Evolutionary conservation across 495 filamentous ascomycete species (phyloP), one percentile per base, ranked within the genome.

Genomic region (Podospora fimiseda): DNA sequence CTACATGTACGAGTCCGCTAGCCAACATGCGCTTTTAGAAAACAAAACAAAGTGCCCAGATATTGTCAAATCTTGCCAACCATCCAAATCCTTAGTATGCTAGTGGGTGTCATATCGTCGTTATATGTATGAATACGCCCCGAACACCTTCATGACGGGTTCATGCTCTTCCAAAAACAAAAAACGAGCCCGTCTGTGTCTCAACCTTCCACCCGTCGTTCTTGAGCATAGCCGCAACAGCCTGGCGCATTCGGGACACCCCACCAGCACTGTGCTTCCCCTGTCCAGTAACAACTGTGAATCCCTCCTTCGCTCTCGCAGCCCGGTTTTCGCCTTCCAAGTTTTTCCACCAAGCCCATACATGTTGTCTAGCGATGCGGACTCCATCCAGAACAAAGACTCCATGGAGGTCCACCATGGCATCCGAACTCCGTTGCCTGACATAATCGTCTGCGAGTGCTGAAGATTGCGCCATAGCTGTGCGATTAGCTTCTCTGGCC

Each of bases 161-260:
- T 61, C 56, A 60, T 22, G 23, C 52, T 51, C 74, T 72, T 1
- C 88, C 89, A 11, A 69, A 76, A 8, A 96, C 79, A 38, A 80
- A 62, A 42, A 90, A 73, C 27, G 76, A 71, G 0, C 90, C 91
- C 9, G 79, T 76, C 24, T 78, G 70, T 24, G 86, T 73, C 66
- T 89, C 79, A 24, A 94, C 74, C 55, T 80, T 86, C 93, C 93
- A 98, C 0, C 89, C 90, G 50, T 92, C 87, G 36, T 75, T 75
- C 43, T 80, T 72, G 49, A 98, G 65, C 71, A 85, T 85, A 62
- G 78, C 86, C 47, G 73, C 82, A 1, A 98, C 90, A n/a, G 88
- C 86, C 30, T 87, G 88, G 2, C 89, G 83, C 20, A 98, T 58
- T 52, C 80, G 84, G 1, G 83, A 83, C 24, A 75, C 84, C 0